These are phyloP conservation scores for Tuber aestivum DNA, from an alignment of 495 filamentous ascomycete genomes.

Conservation along the genomic window DNA sequence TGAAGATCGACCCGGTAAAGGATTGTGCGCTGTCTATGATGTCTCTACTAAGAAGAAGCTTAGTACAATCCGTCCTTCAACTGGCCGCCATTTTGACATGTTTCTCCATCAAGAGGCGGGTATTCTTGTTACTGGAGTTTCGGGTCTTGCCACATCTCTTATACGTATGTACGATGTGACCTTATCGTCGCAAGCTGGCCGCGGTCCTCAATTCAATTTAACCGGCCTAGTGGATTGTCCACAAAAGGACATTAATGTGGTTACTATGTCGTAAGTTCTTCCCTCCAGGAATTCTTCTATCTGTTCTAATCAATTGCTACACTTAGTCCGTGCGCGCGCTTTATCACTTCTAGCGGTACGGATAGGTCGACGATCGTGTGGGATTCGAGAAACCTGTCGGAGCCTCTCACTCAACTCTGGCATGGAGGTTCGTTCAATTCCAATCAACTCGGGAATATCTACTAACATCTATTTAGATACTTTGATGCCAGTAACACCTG, in stretches of 20 bases:
- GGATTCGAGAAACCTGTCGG: constrained; percentile 59
- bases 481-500: constrained; percentile 55
- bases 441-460: neutral
- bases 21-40: neutral
- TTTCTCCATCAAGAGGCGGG: constrained; percentile 19
- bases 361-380: constrained; percentile 77
- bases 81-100: constrained; percentile 33
- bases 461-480: constrained; percentile 44
- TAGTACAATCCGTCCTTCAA: constrained; percentile 3
- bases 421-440: constrained; percentile 52
- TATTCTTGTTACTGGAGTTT: neutral
- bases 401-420: constrained; percentile 58
- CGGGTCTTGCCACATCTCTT: neutral
- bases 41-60: neutral
- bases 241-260: constrained; percentile 81
- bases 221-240: constrained; percentile 56
- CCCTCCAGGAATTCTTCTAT: constrained; percentile 48
- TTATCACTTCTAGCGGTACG: constrained; percentile 78
- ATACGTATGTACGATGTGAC: neutral
- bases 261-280: constrained; percentile 54
- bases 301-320: constrained; percentile 45
- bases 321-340: constrained; percentile 44
- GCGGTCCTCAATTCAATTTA: neutral
- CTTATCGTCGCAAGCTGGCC: neutral
- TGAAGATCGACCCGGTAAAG: neutral